phyloP scores from a whole-genome alignment of 2,329 filamentous ascomycete genomes.

The Penicillium italicum region DNA sequence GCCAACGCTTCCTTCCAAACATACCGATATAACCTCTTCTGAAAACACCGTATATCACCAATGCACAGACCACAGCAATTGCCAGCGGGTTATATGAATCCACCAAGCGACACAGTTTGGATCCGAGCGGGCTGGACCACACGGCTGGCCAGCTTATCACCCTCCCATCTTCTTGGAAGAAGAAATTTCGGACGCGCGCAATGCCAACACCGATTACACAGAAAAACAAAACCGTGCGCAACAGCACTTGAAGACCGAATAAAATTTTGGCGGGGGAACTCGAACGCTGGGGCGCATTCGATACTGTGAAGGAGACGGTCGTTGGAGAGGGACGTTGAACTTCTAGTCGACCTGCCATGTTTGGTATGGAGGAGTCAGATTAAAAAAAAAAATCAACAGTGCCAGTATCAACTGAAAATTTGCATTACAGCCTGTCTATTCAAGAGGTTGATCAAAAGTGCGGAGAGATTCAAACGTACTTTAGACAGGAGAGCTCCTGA shows the following conservation, averaged over 20 bases:
- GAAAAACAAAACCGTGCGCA: constrained; percentile 45
- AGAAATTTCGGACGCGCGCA: constrained; percentile 31
- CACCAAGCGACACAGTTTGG: constrained; percentile 34
- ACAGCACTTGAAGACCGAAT: constrained; percentile 44
- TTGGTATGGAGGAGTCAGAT: constrained; percentile 6
- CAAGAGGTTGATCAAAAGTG: not conserved
- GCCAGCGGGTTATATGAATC: constrained; percentile 43
- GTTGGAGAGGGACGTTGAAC: constrained; percentile 66
- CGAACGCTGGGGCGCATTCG: constrained; percentile 61
- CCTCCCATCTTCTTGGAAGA: constrained; percentile 26
- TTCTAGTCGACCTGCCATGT: constrained; percentile 57
- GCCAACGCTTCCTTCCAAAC: not conserved
- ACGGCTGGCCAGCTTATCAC: constrained; percentile 31
- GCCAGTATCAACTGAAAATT: not conserved
- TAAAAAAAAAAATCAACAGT: not conserved
- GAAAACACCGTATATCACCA: constrained; percentile 46
- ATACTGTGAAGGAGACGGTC: constrained; percentile 89
- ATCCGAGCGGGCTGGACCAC: constrained; percentile 35
- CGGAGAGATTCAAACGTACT: not conserved
- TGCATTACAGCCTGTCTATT: constrained; percentile 1
- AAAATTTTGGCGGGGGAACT: constrained; percentile 47
- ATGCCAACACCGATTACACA: constrained; percentile 38
- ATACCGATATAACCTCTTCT: constrained; percentile 52
- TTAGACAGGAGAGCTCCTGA: constrained; percentile 14
- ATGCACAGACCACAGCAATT: constrained; percentile 37